These are phyloP conservation scores for Candida pini DNA, from an alignment of 805 yeast genomes.

Conservation along the genomic window DNA sequence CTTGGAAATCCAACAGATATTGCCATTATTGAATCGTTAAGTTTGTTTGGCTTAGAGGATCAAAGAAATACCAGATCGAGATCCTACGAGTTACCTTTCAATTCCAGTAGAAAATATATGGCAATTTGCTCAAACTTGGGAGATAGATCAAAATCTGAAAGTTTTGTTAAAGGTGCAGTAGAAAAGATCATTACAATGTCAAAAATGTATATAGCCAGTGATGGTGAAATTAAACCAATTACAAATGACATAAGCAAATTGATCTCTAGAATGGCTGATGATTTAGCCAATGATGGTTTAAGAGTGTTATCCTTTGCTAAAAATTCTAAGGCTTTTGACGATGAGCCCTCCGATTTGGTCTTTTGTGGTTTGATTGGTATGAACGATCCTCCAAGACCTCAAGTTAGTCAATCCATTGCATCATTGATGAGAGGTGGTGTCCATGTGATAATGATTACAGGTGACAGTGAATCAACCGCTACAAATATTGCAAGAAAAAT, in stretches of 20 bases:
- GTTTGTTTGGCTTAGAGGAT: conserved; percentile 69
- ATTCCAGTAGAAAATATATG: conserved; percentile 82
- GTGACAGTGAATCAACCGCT: conserved; percentile 88
- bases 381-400: conserved; percentile 97
- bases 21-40: conserved; percentile 74
- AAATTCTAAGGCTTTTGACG: conserved; percentile 32
- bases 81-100: conserved; percentile 74
- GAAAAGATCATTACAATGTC: conserved; percentile 66
- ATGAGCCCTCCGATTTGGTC: conserved; percentile 52
- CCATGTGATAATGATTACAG: conserved; percentile 97
- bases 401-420: conserved; percentile 70
- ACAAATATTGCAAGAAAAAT: conserved; percentile 78
- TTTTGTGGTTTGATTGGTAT: conserved; percentile 89
- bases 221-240: conserved; percentile 56
- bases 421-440: conserved; percentile 87
- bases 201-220: conserved; percentile 49
- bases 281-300: conserved; percentile 76
- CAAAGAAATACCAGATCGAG: conserved; percentile 55
- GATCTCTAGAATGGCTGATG: conserved; percentile 54
- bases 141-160: conserved; percentile 46
- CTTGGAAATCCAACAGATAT: conserved; percentile 95
- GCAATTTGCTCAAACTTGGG: conserved; percentile 69
- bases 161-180: conserved; percentile 85
- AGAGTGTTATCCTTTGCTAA: conserved; percentile 81
- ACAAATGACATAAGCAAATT: conserved; percentile 41